phyloP scores from a whole-genome alignment of 441 rosid genomes.

The Dalechampia spathulata region DNA sequence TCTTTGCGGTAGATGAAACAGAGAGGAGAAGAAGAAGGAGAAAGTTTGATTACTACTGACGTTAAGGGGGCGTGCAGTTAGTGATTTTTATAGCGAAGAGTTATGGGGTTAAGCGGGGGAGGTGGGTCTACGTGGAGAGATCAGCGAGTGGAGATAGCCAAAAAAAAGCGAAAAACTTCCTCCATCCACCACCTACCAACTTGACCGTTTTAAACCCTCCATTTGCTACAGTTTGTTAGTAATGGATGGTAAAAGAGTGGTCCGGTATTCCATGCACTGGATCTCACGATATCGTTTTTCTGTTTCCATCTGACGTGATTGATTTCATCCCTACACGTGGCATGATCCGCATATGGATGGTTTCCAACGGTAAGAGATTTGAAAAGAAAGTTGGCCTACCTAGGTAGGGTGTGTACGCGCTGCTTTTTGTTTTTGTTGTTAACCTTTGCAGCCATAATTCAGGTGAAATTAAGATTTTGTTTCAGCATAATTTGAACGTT shows the following conservation, averaged over 20 bases:
- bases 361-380: not conserved
- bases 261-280: too few relatives aligned
- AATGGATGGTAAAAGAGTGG: not conserved
- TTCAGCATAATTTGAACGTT: conserved; percentile 16
- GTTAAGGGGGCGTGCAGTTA: not conserved
- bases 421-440: too few relatives aligned
- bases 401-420: too few relatives aligned
- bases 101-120: too few relatives aligned
- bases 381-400: conserved; percentile 2
- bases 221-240: not conserved
- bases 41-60: not conserved
- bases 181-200: conserved; percentile 2
- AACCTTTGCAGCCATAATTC: not conserved
- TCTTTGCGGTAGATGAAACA: too few relatives aligned
- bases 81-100: not conserved
- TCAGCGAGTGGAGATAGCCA: not conserved
- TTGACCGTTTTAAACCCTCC: conserved; percentile 3
- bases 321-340: conserved; percentile 4
- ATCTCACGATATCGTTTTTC: too few relatives aligned
- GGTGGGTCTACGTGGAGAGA: not conserved
- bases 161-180: not conserved
- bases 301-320: too few relatives aligned
- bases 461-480: not conserved
- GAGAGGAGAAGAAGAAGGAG: not conserved
- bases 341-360: not conserved